phyloP scores from a whole-genome alignment of 2,329 filamentous ascomycete species.

The Colletotrichum eleusines region DNA sequence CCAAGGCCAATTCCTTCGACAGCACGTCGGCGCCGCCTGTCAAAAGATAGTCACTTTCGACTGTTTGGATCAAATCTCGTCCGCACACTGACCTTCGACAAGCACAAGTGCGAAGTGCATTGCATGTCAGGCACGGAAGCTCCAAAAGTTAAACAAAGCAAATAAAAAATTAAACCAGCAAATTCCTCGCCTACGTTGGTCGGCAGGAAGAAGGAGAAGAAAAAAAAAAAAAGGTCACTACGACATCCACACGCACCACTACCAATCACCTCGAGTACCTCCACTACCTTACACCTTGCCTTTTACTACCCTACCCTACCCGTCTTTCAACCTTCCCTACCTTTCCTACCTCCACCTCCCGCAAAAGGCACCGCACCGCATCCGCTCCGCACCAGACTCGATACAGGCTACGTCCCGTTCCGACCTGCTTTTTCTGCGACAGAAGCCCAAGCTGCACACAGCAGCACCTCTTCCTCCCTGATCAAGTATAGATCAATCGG shows the following conservation, averaged over 20 bases:
- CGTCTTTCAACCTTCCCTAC: conserved; percentile 22
- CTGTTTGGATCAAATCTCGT: conserved; percentile 24
- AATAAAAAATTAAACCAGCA: conserved; percentile 54
- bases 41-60: conserved; percentile 31
- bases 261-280: conserved; percentile 23
- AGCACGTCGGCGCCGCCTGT: conserved; percentile 29
- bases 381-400: conserved; percentile 55
- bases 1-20: conserved; percentile 16
- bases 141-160: conserved; percentile 50
- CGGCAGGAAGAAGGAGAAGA: conserved; percentile 35
- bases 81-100: conserved; percentile 29
- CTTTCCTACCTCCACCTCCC: conserved; percentile 32
- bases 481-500: conserved; percentile 75
- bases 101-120: conserved; percentile 47
- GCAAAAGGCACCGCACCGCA: conserved; percentile 21
- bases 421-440: conserved; percentile 68
- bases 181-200: conserved; percentile 61
- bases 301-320: background rate
- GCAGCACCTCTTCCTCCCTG: conserved; percentile 65
- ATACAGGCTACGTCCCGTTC: conserved; percentile 56
- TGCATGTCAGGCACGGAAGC: conserved; percentile 48
- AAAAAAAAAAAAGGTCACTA: conserved; percentile 17
- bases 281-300: conserved; percentile 20
- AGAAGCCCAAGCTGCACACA: conserved; percentile 53
- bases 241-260: conserved; percentile 4